Evolutionary conservation across 768 basidiomycete genomes (phyloP).

Genomic region (Mycena sanguinolenta): DNA sequence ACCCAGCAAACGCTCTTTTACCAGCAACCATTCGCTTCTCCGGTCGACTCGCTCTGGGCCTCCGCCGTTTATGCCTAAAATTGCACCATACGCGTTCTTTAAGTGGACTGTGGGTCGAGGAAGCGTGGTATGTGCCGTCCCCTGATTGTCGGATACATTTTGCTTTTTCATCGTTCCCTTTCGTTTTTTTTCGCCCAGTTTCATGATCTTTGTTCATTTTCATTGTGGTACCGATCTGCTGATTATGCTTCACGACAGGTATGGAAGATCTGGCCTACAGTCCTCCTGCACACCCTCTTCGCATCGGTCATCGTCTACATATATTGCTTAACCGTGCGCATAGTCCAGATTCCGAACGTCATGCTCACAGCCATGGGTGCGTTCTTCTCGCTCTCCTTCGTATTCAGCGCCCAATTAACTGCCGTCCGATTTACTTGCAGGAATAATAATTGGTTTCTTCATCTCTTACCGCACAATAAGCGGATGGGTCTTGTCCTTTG

Average conservation of each 20-base stretch:
- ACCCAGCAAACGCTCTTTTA: conserved; percentile 30
- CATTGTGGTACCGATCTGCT: too few species aligned
- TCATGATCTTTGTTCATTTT: too few species aligned
- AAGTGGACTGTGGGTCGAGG: conserved; percentile 37
- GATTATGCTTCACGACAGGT: conserved; percentile 46
- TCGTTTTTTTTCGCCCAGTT: too few species aligned
- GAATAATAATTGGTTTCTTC: conserved; percentile 71
- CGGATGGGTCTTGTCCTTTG: conserved; percentile 36
- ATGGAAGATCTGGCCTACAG: conserved; percentile 78
- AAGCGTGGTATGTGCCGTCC: conserved; percentile 25
- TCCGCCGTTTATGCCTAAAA: conserved; percentile 22
- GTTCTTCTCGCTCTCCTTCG: too few species aligned
- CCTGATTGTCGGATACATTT: too few species aligned
- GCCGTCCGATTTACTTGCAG: conserved; percentile 39
- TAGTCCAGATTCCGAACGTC: conserved; percentile 47
- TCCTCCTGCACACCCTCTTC: conserved; percentile 69
- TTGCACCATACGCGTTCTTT: conserved; percentile 32
- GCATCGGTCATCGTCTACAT: conserved; percentile 46
- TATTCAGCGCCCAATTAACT: background rate
- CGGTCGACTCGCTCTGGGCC: conserved; percentile 13
- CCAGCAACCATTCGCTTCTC: conserved; percentile 31
- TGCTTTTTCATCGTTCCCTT: too few species aligned
- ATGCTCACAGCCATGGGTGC: conserved; percentile 74
- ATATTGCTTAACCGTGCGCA: conserved; percentile 6
- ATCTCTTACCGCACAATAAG: conserved; percentile 74